These are phyloP conservation scores for Xylaria sp. DNA, from an alignment of 2,329 filamentous ascomycete species.

Conservation along the genomic window DNA sequence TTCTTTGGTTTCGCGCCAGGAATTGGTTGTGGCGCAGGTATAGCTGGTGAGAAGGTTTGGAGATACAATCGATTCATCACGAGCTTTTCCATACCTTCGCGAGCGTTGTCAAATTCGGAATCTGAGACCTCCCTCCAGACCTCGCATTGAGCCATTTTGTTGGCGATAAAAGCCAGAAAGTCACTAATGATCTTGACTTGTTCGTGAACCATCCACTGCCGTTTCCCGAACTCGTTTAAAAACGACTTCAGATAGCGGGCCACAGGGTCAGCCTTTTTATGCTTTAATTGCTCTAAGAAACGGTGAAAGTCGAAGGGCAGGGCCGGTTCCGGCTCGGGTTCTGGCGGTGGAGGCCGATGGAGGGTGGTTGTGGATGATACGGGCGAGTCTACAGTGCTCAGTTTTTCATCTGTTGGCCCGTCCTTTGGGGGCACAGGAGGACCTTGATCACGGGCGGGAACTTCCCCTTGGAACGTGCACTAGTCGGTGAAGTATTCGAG, in stretches of 20 bases:
- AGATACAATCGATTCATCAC: constrained; percentile 98
- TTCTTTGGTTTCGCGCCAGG: constrained; percentile 71
- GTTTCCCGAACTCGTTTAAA: constrained; percentile 90
- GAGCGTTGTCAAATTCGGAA: constrained; percentile 96
- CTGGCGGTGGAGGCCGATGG: constrained; percentile 71
- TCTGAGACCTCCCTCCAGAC: constrained; percentile 96
- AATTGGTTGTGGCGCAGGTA: constrained; percentile 77
- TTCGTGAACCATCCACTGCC: constrained; percentile 99
- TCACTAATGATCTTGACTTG: constrained; percentile 99
- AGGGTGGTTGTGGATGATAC: constrained; percentile 56
- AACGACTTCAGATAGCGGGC: constrained; percentile 96
- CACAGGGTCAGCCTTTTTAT: constrained; percentile 97
- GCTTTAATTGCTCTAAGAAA: constrained; percentile 92
- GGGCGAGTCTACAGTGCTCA: constrained; percentile 43
- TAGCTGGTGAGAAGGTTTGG: constrained; percentile 95
- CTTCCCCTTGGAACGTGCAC: constrained; percentile 46
- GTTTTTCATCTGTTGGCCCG: constrained; percentile 52
- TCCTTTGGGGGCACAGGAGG: constrained; percentile 68
- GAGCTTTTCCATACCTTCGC: constrained; percentile 98
- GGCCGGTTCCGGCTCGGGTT: constrained; percentile 78
- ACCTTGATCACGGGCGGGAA: constrained; percentile 49
- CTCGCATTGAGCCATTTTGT: constrained; percentile 97
- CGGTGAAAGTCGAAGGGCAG: constrained; percentile 97
- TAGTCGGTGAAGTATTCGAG: constrained; percentile 48
- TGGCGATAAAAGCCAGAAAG: constrained; percentile 93